A percentile compares a stretch with the other conserved stretches of the same genome.
Evolutionary conservation across 371 early-diverging fungal genomes (phyloP).

Genomic region (Saksenaea oblongispora): DNA sequence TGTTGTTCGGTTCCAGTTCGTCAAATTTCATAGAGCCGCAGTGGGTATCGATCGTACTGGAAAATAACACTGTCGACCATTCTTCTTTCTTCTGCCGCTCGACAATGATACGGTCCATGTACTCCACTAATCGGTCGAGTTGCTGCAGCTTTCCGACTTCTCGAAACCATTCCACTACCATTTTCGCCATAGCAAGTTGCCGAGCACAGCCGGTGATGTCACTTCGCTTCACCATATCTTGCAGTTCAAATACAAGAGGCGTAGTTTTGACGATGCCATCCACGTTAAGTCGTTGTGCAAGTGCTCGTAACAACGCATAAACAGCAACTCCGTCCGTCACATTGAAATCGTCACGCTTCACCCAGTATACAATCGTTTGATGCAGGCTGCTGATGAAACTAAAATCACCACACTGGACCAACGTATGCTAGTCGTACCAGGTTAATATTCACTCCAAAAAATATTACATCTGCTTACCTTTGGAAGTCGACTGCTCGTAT

Average conservation of each 20-base stretch:
- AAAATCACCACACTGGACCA: constrained; percentile 23
- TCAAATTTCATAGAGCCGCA: constrained; percentile 19
- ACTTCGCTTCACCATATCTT: constrained; percentile 29
- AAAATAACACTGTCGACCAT: constrained; percentile 21
- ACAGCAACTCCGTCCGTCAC: constrained; percentile 59
- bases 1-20: constrained; percentile 27
- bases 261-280: constrained; percentile 54
- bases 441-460: not conserved
- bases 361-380: constrained; percentile 50
- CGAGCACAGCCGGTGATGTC: constrained; percentile 24
- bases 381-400: constrained; percentile 48
- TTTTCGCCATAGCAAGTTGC: constrained; percentile 50
- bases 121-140: constrained; percentile 6
- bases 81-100: constrained; percentile 9
- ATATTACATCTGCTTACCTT: not conserved
- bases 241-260: constrained; percentile 59
- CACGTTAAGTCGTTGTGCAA: constrained; percentile 40
- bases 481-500: not conserved
- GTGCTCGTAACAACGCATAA: constrained; percentile 42
- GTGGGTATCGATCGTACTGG: constrained; percentile 10
- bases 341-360: constrained; percentile 34
- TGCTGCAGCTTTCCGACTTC: constrained; percentile 10
- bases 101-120: constrained; percentile 2
- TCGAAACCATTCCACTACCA: constrained; percentile 42
- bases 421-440: constrained; percentile 9